A percentile compares a stretch with the other conserved stretches of the same genome.
phyloP scores from a whole-genome alignment of 371 early-diverging fungal species.

The Mucor lusitanicus region DNA sequence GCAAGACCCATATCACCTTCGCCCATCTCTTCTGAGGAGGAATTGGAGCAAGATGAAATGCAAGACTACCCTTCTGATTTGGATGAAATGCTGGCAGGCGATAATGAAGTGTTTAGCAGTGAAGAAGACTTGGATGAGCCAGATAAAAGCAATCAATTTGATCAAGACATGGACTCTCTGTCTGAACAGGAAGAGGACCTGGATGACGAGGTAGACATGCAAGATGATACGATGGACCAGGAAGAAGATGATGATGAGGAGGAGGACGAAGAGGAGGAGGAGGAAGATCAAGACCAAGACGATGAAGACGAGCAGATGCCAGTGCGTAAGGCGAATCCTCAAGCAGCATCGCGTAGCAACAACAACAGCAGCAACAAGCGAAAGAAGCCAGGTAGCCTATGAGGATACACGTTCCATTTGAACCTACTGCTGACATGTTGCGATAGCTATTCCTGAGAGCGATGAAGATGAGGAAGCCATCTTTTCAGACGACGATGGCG shows the following conservation, averaged over 20 bases:
- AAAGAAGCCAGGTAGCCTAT: slow-evolving; percentile 31
- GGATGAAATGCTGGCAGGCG: slow-evolving; percentile 17
- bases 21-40: slow-evolving; percentile 23
- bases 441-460: slow-evolving; percentile 6
- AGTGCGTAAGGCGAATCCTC: slow-evolving; percentile 5
- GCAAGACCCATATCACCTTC: slow-evolving; percentile 22
- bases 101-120: slow-evolving; percentile 20
- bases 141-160: slow-evolving; percentile 15
- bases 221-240: slow-evolving; percentile 20
- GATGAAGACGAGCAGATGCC: slow-evolving; percentile 33
- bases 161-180: slow-evolving; percentile 28
- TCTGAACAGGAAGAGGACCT: slow-evolving; percentile 32
- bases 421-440: neutral
- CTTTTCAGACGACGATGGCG: slow-evolving; percentile 42
- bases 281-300: slow-evolving; percentile 33
- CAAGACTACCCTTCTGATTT: slow-evolving; percentile 8
- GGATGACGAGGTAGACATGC: slow-evolving; percentile 31
- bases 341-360: neutral
- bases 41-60: slow-evolving; percentile 4
- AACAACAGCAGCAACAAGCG: slow-evolving; percentile 16
- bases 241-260: slow-evolving; percentile 36
- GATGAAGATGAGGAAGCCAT: slow-evolving; percentile 20
- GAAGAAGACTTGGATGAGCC: slow-evolving; percentile 39
- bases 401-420: neutral
- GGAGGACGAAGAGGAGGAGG: slow-evolving; percentile 36